A percentile compares a stretch with the other conserved stretches of the same genome.
phyloP scores from a whole-genome alignment of 306 rosid genomes.

The Glycyrrhiza uralensis region DNA sequence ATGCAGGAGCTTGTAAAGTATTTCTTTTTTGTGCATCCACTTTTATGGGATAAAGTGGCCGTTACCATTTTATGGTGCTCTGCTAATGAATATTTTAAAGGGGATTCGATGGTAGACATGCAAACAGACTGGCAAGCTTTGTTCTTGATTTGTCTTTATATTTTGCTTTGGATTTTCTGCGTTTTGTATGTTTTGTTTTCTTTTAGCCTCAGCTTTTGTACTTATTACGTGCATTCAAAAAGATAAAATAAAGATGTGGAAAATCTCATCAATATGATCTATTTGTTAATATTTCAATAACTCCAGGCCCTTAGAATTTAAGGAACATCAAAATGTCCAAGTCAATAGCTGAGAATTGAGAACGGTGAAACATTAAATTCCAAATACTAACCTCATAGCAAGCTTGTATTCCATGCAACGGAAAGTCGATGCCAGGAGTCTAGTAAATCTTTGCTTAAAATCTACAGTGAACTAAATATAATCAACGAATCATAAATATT shows the following conservation, averaged over 20 bases:
- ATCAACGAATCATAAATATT: conserved; percentile 11
- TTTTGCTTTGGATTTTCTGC: background rate
- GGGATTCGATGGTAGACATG: background rate
- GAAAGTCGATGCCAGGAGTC: conserved; percentile 63
- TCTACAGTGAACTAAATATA: conserved; percentile 40
- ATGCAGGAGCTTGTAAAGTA: background rate
- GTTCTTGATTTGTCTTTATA: background rate
- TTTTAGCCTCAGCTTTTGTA: background rate
- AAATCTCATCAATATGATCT: background rate
- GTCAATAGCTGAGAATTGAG: background rate
- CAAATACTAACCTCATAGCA: conserved; percentile 72
- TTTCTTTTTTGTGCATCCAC: background rate
- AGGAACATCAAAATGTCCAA: background rate
- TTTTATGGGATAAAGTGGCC: background rate
- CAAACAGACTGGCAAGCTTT: background rate
- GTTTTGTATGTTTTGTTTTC: background rate
- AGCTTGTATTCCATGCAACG: conserved; percentile 74
- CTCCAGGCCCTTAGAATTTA: background rate
- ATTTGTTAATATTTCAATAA: background rate
- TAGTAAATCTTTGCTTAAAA: conserved; percentile 73
- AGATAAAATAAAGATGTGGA: background rate
- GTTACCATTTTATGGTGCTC: background rate
- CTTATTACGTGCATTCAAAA: no score
- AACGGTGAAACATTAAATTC: background rate
- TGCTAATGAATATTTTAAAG: background rate